Conservation (phyloP, 768 basidiomycete species). For the Suillus weaverae region DNA sequence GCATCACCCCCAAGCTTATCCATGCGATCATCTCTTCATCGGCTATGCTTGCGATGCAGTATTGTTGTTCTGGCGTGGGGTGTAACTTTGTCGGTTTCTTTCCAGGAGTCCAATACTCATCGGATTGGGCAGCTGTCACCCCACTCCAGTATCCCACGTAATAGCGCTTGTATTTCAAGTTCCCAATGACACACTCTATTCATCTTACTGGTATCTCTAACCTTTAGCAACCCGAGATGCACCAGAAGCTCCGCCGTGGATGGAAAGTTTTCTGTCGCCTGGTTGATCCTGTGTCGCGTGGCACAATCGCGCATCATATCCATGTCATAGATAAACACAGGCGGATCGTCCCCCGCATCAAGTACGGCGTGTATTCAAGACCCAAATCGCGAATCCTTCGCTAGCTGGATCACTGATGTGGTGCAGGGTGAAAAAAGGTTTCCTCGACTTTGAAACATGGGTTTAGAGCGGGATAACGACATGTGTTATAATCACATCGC, state of each 20-base stretch:
- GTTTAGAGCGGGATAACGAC: neutral
- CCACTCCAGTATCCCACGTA: neutral
- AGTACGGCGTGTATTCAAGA: neutral
- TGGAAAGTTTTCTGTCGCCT: neutral
- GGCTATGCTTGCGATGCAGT: slow-evolving; percentile 1
- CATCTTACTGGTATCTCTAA: neutral
- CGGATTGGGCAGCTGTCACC: neutral
- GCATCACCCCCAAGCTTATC: neutral
- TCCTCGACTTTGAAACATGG: slow-evolving; percentile 6
- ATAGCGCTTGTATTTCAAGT: neutral
- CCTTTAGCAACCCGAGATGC: neutral
- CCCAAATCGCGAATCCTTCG: neutral
- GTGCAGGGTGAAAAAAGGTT: neutral
- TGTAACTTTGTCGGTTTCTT: neutral
- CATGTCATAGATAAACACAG: neutral
- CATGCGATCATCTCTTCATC: slow-evolving; percentile 1
- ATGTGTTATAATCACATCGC: slow-evolving; percentile 5
- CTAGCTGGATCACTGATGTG: neutral
- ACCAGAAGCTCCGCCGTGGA: neutral
- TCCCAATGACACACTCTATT: neutral
- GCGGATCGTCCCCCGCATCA: neutral
- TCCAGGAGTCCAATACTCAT: neutral
- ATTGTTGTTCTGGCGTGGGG: neutral
- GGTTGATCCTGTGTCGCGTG: neutral
- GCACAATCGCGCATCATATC: neutral